Evolutionary conservation across 257 asterid genomes (phyloP).

Genomic region (Scutellaria baicalensis): DNA sequence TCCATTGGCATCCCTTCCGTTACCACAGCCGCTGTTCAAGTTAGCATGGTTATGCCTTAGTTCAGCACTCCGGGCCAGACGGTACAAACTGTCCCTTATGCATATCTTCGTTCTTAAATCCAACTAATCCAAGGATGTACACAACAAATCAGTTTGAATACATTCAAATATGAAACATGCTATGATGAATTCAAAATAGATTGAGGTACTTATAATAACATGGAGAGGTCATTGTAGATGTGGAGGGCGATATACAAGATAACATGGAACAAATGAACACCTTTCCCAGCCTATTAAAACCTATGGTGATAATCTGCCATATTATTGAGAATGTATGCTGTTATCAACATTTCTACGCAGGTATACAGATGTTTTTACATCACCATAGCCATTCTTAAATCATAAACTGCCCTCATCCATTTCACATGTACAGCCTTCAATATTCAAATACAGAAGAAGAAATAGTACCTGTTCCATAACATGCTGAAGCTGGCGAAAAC

Average conservation of each 20-base stretch:
- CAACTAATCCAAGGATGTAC: constrained; percentile 47
- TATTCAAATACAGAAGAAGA: not conserved
- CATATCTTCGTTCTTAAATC: constrained; percentile 76
- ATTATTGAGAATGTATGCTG: not conserved
- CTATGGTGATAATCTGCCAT: not conserved
- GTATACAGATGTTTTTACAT: not conserved
- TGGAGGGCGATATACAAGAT: not conserved
- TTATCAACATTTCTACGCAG: not conserved
- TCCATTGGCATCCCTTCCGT: constrained; percentile 38
- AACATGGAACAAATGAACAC: not conserved
- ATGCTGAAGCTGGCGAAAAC: constrained; percentile 74
- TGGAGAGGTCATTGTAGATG: not conserved
- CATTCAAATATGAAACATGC: not conserved
- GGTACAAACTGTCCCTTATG: constrained; percentile 90
- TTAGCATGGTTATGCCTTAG: constrained; percentile 56
- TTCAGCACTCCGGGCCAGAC: constrained; percentile 91
- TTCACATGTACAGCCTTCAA: not conserved
- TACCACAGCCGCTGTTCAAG: constrained; percentile 24
- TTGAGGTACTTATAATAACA: not conserved
- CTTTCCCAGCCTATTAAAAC: not conserved
- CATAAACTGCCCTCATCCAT: not conserved
- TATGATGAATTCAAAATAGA: not conserved
- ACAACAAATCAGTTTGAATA: constrained; percentile 8
- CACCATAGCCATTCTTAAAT: not conserved
- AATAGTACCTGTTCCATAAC: constrained; percentile 67